Evolutionary conservation across 202 grass and related monocot species (phyloP).

Genomic region (Panicum hallii): DNA sequence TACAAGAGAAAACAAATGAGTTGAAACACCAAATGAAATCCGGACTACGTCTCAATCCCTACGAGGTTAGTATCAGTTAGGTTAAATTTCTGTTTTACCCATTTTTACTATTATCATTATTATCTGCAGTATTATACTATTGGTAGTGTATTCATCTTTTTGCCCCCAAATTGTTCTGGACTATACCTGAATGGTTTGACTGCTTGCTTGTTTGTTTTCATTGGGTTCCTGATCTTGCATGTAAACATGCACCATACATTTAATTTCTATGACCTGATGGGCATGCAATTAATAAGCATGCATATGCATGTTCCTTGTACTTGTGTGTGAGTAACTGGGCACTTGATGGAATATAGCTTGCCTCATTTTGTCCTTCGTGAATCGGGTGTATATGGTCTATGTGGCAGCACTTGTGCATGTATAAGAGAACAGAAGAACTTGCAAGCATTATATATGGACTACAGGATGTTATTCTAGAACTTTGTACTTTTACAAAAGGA

Average conservation of each 20-base stretch:
- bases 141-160: background rate
- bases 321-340: background rate
- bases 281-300: background rate
- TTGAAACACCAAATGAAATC: slow-evolving; percentile 90
- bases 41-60: slow-evolving; percentile 72
- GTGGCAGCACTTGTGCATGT: background rate
- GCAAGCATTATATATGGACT: slow-evolving; percentile 17
- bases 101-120: background rate
- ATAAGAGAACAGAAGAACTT: background rate
- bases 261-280: background rate
- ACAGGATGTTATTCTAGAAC: background rate
- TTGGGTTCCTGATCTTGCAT: slow-evolving; percentile 2
- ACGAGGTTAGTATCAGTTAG: slow-evolving; percentile 64
- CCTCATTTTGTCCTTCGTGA: background rate
- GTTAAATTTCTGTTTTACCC: background rate
- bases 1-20: slow-evolving; percentile 62
- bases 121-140: background rate
- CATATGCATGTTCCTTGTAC: background rate
- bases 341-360: slow-evolving; percentile 9
- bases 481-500: slow-evolving; percentile 1
- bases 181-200: slow-evolving; percentile 24
- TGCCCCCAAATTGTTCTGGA: background rate
- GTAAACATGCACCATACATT: background rate
- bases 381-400: background rate
- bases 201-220: slow-evolving; percentile 33